Evolutionary conservation across 306 rosid genomes (phyloP).

Genomic region (Cucumis hystrix): DNA sequence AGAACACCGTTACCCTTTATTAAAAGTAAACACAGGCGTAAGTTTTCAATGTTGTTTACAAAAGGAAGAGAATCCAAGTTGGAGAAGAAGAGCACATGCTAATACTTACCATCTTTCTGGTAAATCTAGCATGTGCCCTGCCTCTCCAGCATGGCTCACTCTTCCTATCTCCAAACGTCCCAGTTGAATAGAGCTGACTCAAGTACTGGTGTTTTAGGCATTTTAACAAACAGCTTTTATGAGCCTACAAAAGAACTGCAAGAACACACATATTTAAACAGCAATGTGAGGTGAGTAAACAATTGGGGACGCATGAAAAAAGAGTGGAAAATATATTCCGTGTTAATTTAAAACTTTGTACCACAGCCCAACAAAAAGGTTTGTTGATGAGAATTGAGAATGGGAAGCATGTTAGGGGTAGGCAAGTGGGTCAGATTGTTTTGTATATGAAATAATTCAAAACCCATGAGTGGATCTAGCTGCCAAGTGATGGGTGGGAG

Average conservation of each 20-base stretch:
- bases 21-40: background rate
- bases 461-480: slow-evolving; percentile 1
- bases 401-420: background rate
- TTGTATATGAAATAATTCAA: background rate
- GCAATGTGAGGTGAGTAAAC: slow-evolving; percentile 1
- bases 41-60: background rate
- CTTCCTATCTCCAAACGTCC: slow-evolving; percentile 5
- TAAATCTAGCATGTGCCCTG: slow-evolving; percentile 69
- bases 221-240: background rate
- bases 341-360: background rate
- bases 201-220: background rate
- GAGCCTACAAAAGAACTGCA: background rate
- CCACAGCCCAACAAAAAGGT: background rate
- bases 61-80: slow-evolving; percentile 44
- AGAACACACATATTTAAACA: slow-evolving; percentile 7
- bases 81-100: slow-evolving; percentile 51
- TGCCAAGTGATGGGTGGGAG: background rate
- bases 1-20: slow-evolving; percentile 6
- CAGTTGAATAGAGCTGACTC: background rate
- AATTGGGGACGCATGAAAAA: background rate
- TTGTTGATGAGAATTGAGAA: slow-evolving; percentile 6
- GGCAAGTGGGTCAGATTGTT: background rate
- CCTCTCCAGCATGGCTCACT: slow-evolving; percentile 63
- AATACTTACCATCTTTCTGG: slow-evolving; percentile 17
- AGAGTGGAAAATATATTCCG: background rate